Evolutionary conservation across 1,139 yeast genomes (phyloP), one percentile per base, ranked within the genome.

Genomic region (Hansenula lynferdii): DNA sequence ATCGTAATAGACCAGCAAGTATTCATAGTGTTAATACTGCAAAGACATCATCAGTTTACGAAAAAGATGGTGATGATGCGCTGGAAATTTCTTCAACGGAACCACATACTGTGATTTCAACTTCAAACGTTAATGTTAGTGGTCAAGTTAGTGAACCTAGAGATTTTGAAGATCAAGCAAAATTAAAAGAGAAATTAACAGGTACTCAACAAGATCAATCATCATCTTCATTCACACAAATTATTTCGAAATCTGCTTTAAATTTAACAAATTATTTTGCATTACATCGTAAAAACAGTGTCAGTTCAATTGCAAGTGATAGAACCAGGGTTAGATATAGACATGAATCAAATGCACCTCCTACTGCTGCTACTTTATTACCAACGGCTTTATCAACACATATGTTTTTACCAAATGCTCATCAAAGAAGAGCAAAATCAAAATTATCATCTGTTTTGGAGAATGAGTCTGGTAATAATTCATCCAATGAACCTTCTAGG

Each of bases 331-430:
- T 53, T 15, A 50, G 56, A 15, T 60, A 56, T 44, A 47, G 44
- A 30, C 71, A 67, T 42, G 65, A 65, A 42, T 72, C 77, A 1
- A 72, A 69, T 48, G 77, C 77, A 1, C 77, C 77, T 20, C 67
- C 72, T 8, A 69, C 77, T 2, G 77, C 77, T 1, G 61, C 73
- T 1, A 71, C 75, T 0, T 54, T 73, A 16, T 54, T 72, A 31
- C 77, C 79, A 17, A 71, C 76, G 4, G 78, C 78, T 0, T 54
- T 73, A 27, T 62, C 76, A 4, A 73, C 79, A 1, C 79, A 73
- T 49, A 72, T 72, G 76, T 72, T 73, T 50, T 47, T 71, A 28
- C 77, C 78, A 6, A 72, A 73, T 24, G 64, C 56, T 5, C 57
- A 56, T 39, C 61, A 54, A 29, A 45, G n/a, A 31, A 31, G 50